Evolutionary conservation across 768 basidiomycete species (phyloP).

Genomic region (Gloeopeniophorella convolvens): DNA sequence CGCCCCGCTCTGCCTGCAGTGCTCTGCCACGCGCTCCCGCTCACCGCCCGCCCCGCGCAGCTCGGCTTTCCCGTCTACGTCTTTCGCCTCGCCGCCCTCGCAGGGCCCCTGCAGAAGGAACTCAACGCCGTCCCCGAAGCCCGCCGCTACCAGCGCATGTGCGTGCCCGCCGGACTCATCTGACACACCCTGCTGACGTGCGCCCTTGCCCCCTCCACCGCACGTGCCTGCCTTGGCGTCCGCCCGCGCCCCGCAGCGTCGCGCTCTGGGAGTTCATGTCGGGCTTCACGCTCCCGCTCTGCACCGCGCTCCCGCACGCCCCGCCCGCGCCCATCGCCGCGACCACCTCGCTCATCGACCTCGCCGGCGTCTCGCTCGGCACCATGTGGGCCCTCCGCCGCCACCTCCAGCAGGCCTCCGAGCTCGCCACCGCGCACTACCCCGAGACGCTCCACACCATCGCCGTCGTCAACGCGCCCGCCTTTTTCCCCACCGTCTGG

Average conservation of each 20-base stretch:
- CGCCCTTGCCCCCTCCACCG: background rate
- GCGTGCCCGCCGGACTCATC: too few species aligned
- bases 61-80: conserved; percentile 69
- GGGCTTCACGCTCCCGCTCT: conserved; percentile 59
- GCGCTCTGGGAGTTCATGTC: conserved; percentile 62
- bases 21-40: background rate
- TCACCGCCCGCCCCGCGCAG: conserved; percentile 31
- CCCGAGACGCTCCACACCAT: conserved; percentile 69
- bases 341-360: conserved; percentile 65
- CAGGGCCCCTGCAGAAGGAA: conserved; percentile 48
- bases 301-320: conserved; percentile 51
- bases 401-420: conserved; percentile 71
- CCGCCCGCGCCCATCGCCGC: conserved; percentile 52
- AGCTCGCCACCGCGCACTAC: conserved; percentile 72
- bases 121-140: conserved; percentile 46
- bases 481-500: conserved; percentile 82
- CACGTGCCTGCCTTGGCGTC: too few species aligned
- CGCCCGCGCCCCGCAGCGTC: conserved; percentile 39
- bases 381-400: conserved; percentile 63
- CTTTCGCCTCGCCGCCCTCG: conserved; percentile 62
- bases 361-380: conserved; percentile 52
- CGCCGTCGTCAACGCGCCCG: conserved; percentile 70
- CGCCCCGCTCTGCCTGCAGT: too few species aligned
- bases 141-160: conserved; percentile 67
- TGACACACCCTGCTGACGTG: background rate